Evolutionary conservation across 805 yeast genomes (phyloP).

Genomic region (Kodamaea fukazawae): DNA sequence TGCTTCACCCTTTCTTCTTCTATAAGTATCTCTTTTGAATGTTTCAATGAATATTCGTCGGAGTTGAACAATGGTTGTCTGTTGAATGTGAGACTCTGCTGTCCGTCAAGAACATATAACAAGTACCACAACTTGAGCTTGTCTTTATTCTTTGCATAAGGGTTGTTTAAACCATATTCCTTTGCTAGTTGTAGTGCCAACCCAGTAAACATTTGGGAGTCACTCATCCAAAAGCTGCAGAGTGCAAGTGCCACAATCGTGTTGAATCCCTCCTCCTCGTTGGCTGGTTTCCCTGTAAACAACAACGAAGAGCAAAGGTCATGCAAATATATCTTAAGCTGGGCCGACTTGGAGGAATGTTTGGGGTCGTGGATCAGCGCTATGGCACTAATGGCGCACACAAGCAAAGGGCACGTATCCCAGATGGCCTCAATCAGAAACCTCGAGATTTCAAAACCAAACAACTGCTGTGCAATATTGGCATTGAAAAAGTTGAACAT

Average conservation of each 20-base stretch:
- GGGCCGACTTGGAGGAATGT: slow-evolving; percentile 27
- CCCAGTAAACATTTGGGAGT: slow-evolving; percentile 64
- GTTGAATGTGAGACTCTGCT: slow-evolving; percentile 60
- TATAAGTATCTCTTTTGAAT: slow-evolving; percentile 40
- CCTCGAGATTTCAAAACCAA: slow-evolving; percentile 59
- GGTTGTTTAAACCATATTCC: slow-evolving; percentile 45
- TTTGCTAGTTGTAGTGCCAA: slow-evolving; percentile 65
- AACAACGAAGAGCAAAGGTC: slow-evolving; percentile 34
- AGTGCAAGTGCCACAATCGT: slow-evolving; percentile 62
- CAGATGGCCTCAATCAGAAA: slow-evolving; percentile 50
- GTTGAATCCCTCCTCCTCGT: slow-evolving; percentile 51
- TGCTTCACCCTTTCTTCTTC: slow-evolving; percentile 2
- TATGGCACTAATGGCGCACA: slow-evolving; percentile 59
- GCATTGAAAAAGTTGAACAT: slow-evolving; percentile 51
- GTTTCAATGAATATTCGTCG: slow-evolving; percentile 42
- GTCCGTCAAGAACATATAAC: slow-evolving; percentile 63
- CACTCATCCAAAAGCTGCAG: slow-evolving; percentile 68
- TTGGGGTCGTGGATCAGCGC: slow-evolving; percentile 59
- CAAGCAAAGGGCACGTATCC: slow-evolving; percentile 54
- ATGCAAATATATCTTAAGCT: slow-evolving; percentile 30
- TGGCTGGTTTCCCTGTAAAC: slow-evolving; percentile 36
- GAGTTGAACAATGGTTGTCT: slow-evolving; percentile 55
- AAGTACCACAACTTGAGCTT: slow-evolving; percentile 64
- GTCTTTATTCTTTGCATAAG: slow-evolving; percentile 31
- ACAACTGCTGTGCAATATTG: slow-evolving; percentile 59